Evolutionary conservation across 495 filamentous ascomycete genomes (phyloP), one percentile per base, ranked within the genome.

Genomic region (Astrocystis sublimbata): DNA sequence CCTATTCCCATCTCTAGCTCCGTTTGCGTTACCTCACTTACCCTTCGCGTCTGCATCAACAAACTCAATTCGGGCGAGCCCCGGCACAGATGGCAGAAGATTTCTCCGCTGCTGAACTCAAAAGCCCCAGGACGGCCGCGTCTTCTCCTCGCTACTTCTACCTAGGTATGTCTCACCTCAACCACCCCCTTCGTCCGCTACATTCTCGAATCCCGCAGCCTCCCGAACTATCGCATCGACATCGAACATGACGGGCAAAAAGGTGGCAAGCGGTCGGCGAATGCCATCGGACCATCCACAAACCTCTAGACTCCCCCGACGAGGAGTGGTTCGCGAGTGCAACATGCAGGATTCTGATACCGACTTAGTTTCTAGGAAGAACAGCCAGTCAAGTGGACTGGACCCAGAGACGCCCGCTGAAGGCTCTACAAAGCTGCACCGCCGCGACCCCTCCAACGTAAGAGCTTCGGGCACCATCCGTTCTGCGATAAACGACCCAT

Each of bases 141-240:
- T 49, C 30, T 40, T 13, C 46, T 28, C 59, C 59, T 54, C 40
- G 59, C 19, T 61, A 41, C 21, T 49, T 49, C 28, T 36, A 51
- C 51, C 56, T 61, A 65, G 67, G 69, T 71, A 71, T 61, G 69
- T 69, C 35, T 4, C 26, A 38, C 42, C 9, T 58, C 63, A 36
- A 61, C n/a, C 23, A 13, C 49, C 13, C 56, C 62, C 10, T 61
- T 49, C 42, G n/a, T 10, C 12, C 35, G 31, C 45, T 51, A 1
- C 30, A 10, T 24, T 43, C 31, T 58, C 6, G 13, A 38, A 15
- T 38, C 30, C 17, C 10, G 10, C 30, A 21, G 7, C 6, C 13
- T 12, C 28, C 13, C 10, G 10, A 24, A 59, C 56, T 7, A 26
- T 17, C 26, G 42, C 46, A 12, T 43, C 13, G 2, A 61, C 13